Evolutionary conservation across 1,139 yeast species (phyloP).

Genomic region (Geotrichum candidum): DNA sequence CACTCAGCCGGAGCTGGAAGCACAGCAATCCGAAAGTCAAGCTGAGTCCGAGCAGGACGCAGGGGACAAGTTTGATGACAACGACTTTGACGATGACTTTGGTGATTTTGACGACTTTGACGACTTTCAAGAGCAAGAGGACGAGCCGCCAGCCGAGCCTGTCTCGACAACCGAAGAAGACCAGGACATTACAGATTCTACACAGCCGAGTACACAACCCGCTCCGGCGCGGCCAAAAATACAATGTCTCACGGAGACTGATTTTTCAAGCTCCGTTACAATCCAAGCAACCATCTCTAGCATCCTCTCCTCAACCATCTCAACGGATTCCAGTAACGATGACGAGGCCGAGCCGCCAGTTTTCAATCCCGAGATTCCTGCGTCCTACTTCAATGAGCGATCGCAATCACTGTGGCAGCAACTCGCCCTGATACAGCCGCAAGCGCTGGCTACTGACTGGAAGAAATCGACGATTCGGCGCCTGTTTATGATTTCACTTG

Average conservation of each 20-base stretch:
- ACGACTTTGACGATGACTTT: constrained; percentile 16
- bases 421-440: constrained; percentile 27
- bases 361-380: not conserved
- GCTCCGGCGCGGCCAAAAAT: constrained; percentile 1
- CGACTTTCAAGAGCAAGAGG: constrained; percentile 8
- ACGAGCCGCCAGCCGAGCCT: not conserved
- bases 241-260: constrained; percentile 21
- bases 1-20: not conserved
- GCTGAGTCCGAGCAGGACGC: not conserved
- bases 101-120: constrained; percentile 22
- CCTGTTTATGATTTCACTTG: constrained; percentile 49
- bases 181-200: not conserved
- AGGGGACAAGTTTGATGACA: not conserved
- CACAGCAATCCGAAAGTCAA: not conserved
- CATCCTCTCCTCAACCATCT: constrained; percentile 13
- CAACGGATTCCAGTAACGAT: not conserved
- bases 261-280: constrained; percentile 25
- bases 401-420: constrained; percentile 36
- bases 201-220: not conserved
- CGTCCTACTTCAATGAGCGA: constrained; percentile 28
- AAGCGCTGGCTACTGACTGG: constrained; percentile 44
- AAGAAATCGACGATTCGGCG: constrained; percentile 52
- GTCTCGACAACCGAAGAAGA: not conserved
- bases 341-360: not conserved
- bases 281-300: constrained; percentile 24